Evolutionary conservation across 805 yeast genomes (phyloP), one percentile per base, ranked within the genome.

Genomic region (Candida insectorum): DNA sequence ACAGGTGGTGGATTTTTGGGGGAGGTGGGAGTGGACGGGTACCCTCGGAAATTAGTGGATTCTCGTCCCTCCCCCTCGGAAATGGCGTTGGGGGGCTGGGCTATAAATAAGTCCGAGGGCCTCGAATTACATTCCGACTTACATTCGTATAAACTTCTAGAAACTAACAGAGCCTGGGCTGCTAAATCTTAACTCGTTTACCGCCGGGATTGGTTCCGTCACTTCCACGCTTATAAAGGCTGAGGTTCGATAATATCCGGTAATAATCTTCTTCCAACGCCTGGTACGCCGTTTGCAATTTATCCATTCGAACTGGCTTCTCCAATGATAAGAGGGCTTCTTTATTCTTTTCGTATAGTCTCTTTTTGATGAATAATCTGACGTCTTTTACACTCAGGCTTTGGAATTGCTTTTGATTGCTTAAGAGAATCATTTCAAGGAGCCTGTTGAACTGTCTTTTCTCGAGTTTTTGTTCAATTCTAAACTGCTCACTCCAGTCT

Each of bases 401-500:
- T 36, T 54, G 35, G 17, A 48, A 47, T 18, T 48, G 41, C 34
- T 56, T 54, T 27, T 53, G 43, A 24, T 62, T 62, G 44, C 71
- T 64, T 13, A 81, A 55, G 20, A 82, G 57, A 1, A 75, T 69
- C 86, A 93, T 81, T 53, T 93, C 98, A 4, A 82, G 47, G 21
- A 85, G 65, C 41, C 97, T 68, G 34, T 74, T 73, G 46, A 87
- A 79, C 56, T 91, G 97, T 38, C 95, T 71, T 36, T 72, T 69
- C 40, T 85, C 94, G 47, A 89, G 57, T 51, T 89, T 85, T 37
- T 66, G 64, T 30, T 47, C 37, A 0, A 37, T 30, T 16, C 75
- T 68, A 16, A 69, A 56, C 9, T 41, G 6, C 41, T 50, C 33
- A 64, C 54, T 75, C 81, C 78, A 29, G 48, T 55, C 27, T 36